Base-by-base conservation (phyloP, 2,329 filamentous ascomycete genomes). In the Aspergillus sp. region DNA sequence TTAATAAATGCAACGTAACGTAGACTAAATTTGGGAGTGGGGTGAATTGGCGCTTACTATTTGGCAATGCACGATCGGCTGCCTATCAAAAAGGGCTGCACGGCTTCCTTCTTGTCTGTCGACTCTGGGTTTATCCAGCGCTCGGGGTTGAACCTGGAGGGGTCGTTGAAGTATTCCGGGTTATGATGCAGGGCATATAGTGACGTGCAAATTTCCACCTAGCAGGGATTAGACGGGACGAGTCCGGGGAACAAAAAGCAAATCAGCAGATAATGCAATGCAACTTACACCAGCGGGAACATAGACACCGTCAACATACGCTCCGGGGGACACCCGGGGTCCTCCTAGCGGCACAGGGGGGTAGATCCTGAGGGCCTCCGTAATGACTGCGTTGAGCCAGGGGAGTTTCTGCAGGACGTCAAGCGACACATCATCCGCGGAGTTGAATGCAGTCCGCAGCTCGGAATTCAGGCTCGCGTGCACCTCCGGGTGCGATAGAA, bases 101-200 rank as follows among this genome's bases (percentile, higher is more conserved):
- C 65, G 0, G 67, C 69, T 22, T 69, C 68, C 49, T 66, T 69
- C 23, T 61, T 59, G 61, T 70, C 69, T 4, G 64, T 70, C 5
- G 63, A 66, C 11, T 56, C 55, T 3, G 63, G 55, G 17, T 71
- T 58, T 8, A 75, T 67, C 75, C 75, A 77, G 11, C 76, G 71
- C 57, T 76, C 74, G 1, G 76, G 76, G 7, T 65, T 61, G 52
- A 72, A 77, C 3, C 60, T 54, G 53, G 67, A 71, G 0, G 75
- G 70, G 13, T 68, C 62, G 25, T 65, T 59, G 61, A 72, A 76
- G 55, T 76, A 74, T 7, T 66, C 66, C 9, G 65, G 63, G 34
- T 75, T 72, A 46, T 74, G 73, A 54, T 76, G 73, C 25, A 77
- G 57, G 2, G 71, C 65, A 57, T 72, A 77, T 8, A 68, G 56